Conservation (phyloP, 2,329 filamentous ascomycete species). For the Colletotrichum euphorbiae region DNA sequence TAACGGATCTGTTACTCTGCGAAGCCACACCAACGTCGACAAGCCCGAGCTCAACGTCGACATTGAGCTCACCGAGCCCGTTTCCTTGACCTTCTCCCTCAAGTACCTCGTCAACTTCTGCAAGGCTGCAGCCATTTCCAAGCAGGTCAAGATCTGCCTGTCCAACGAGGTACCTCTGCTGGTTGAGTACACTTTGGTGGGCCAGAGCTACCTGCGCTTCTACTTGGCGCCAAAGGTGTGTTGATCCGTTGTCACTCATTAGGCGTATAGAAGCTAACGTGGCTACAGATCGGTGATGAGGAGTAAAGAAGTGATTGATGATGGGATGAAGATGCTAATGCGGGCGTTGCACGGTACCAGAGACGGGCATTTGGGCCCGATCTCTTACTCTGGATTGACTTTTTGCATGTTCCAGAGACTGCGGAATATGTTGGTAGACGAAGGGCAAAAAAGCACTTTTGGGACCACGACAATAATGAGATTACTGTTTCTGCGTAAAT, state of each 20-base stretch:
- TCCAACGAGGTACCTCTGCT: slow-evolving; percentile 96
- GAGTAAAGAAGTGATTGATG: slow-evolving; percentile 46
- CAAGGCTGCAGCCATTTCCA: slow-evolving; percentile 90
- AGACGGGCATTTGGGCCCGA: slow-evolving; percentile 28
- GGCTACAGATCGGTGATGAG: slow-evolving; percentile 53
- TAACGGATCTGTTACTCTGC: slow-evolving; percentile 91
- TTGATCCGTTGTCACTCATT: neutral
- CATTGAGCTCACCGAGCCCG: slow-evolving; percentile 92
- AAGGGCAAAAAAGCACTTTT: slow-evolving; percentile 33
- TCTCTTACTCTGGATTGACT: slow-evolving; percentile 38
- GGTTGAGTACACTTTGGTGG: slow-evolving; percentile 87
- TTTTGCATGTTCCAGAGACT: slow-evolving; percentile 38
- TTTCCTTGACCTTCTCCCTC: slow-evolving; percentile 95
- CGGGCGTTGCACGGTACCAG: slow-evolving; percentile 39
- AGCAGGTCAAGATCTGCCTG: slow-evolving; percentile 88
- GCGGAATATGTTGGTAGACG: slow-evolving; percentile 29
- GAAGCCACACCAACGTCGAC: slow-evolving; percentile 88
- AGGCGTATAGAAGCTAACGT: slow-evolving; percentile 14
- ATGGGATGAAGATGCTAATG: slow-evolving; percentile 30
- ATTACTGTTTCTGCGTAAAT: slow-evolving; percentile 33
- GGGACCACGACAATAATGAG: slow-evolving; percentile 38
- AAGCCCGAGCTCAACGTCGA: slow-evolving; percentile 88
- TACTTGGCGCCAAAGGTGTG: slow-evolving; percentile 97
- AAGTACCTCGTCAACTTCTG: slow-evolving; percentile 99
- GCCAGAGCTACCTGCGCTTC: slow-evolving; percentile 92